Evolutionary conservation across 768 basidiomycete genomes (phyloP).

Genomic region (Suillus decipiens): DNA sequence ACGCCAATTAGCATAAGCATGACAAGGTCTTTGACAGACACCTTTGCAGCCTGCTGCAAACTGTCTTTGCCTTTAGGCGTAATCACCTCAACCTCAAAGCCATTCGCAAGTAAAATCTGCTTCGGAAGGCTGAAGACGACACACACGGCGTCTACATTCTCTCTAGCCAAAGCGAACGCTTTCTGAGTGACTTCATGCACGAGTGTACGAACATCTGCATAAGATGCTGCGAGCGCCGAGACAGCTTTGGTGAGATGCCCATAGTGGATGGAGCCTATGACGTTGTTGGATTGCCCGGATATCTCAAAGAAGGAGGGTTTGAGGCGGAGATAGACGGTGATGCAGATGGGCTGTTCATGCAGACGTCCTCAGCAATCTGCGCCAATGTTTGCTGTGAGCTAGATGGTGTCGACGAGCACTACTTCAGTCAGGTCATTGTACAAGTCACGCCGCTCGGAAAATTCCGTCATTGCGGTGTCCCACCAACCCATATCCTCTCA

Average conservation of each 20-base stretch:
- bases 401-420: constrained; percentile 45
- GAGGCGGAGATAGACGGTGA: constrained; percentile 49
- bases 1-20: no score
- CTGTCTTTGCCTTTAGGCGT: no score
- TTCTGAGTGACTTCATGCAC: constrained; percentile 37
- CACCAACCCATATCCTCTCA: no score
- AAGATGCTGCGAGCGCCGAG: no score
- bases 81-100: no score
- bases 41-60: no score
- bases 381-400: constrained; percentile 45
- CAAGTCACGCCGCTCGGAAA: no score
- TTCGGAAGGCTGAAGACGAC: constrained; percentile 48
- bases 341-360: constrained; percentile 50
- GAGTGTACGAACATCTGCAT: constrained; percentile 15
- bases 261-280: constrained; percentile 42
- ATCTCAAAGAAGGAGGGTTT: constrained; percentile 18
- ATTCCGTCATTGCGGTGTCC: no score
- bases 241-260: no score
- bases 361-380: constrained; percentile 52
- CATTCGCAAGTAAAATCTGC: constrained; percentile 36
- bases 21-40: constrained; percentile 22
- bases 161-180: constrained; percentile 41
- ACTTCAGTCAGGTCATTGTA: no score
- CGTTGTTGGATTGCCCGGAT: constrained; percentile 47
- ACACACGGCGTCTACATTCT: constrained; percentile 38